Evolutionary conservation across 768 basidiomycete genomes (phyloP), one percentile per base, ranked within the genome.

Genomic region (Tephrocybe sp.): DNA sequence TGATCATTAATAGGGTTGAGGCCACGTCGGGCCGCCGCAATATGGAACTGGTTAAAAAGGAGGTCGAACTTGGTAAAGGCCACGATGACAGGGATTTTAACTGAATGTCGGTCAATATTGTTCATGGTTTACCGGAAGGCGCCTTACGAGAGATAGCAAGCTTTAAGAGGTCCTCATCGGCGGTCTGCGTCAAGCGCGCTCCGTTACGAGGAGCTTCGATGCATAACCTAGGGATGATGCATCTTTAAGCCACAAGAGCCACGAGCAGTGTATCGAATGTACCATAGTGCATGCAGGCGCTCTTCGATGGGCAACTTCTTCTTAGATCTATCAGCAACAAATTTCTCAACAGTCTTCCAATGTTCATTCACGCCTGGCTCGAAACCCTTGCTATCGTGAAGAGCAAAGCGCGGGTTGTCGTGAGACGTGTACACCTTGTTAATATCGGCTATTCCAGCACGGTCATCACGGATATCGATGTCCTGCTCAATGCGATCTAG

Each of bases 301-400:
- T 41, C 17, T 9, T 49, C 20, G 7, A 41, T 10, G 14, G 48
- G 36, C 20, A 48, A 20, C 19, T 30, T 5, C 16, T 40, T 40
- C 17, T 40, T 32, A 4, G 26, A 48, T 14, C 31, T 48, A 11
- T 14, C 35, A 40, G 17, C 26, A 30, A 48, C 31, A 30, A 48
- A 48, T 5, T 5, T 19, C n/a, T 48, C 47, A 2, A 48, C 47
- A 20, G n/a, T 39, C 10, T 12, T 38, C 47, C 47, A 48, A 31
- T 48, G 19, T 2, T 48, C 17, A 20, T 22, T 20, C 22, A 16
- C 10, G 13, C 38, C 39, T 19, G 47, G 38, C 16, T 48, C 47
- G 30, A 48, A 48, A 3, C 47, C 47, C 16, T 48, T 39, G 19
- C 47, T 48, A 6, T 48, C 48, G 20, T 49, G 48, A 7, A 49